Conservation (phyloP, 805 yeast genomes). For the Starmerella apicola region DNA sequence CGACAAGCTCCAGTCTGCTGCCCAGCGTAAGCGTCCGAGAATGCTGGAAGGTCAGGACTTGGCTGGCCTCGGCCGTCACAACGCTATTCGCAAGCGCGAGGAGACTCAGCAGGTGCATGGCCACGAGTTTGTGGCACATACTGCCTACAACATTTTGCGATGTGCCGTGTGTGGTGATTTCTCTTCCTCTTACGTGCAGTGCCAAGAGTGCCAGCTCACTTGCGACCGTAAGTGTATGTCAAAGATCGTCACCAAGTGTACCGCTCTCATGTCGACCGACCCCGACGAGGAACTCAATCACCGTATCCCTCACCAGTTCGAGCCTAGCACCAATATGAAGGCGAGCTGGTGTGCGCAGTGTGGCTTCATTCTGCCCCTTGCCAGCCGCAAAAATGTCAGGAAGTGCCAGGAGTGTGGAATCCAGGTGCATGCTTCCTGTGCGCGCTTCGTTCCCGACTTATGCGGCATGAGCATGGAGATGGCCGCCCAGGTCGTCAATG, state of each 20-base stretch:
- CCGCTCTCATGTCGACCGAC: slow-evolving; percentile 42
- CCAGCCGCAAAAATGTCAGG: slow-evolving; percentile 69
- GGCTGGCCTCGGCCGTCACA: slow-evolving; percentile 76
- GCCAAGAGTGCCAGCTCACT: slow-evolving; percentile 65
- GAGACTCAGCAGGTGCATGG: slow-evolving; percentile 86
- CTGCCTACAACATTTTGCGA: slow-evolving; percentile 80
- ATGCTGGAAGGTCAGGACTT: slow-evolving; percentile 13
- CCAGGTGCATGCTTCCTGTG: slow-evolving; percentile 87
- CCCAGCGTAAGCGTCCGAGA: slow-evolving; percentile 30
- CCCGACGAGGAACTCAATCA: slow-evolving; percentile 76
- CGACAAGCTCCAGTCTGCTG: slow-evolving; percentile 41
- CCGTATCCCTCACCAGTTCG: slow-evolving; percentile 93
- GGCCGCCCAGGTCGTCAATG: slow-evolving; percentile 77
- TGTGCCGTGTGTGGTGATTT: slow-evolving; percentile 97
- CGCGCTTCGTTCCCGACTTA: slow-evolving; percentile 91
- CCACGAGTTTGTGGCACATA: slow-evolving; percentile 91
- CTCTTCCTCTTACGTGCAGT: slow-evolving; percentile 64
- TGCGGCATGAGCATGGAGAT: slow-evolving; percentile 98
- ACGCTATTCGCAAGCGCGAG: slow-evolving; percentile 89
- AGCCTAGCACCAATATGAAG: slow-evolving; percentile 80
- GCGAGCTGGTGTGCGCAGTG: slow-evolving; percentile 99
- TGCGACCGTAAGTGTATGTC: slow-evolving; percentile 71
- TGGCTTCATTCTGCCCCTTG: slow-evolving; percentile 93
- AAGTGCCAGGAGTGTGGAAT: slow-evolving; percentile 85
- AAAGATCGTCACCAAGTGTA: slow-evolving; percentile 69